Evolutionary conservation across 2,329 filamentous ascomycete species (phyloP), one percentile per base, ranked within the genome.

Genomic region (Rutstroemia sp.): DNA sequence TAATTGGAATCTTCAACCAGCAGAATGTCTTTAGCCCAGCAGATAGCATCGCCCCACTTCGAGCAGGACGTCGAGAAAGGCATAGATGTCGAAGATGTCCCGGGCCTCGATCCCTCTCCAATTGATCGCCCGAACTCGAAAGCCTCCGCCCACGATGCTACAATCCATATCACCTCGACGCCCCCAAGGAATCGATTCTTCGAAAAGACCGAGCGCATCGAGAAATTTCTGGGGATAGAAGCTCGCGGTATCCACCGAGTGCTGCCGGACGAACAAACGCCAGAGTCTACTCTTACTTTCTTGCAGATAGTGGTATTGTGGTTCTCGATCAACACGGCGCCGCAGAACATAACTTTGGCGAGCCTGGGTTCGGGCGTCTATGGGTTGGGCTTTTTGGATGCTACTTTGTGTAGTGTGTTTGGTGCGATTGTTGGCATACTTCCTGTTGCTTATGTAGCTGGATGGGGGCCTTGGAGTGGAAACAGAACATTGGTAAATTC

Each of bases 301-400:
- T 40, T 62, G 52, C 65, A 66, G 48, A 67, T 68, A 48, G 73
- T 75, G 48, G 65, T 79, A 51, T 69, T 86, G 49, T 86, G 82
- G 82, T 76, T 83, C 59, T 81, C 78, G 9, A 77, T 84, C 67
- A 85, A 86, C 63, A 71, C 84, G 9, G 79, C 80, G 2, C 78
- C 82, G 25, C 83, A 84, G 69, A 84, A 85, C 61, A 77, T 85
- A 46, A 83, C 81, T 0, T 72, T 85, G n/a, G 82, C 80, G 0
- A 82, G 84, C 76, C 73, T 85, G 17, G 82, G 82, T 0, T 80
- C 81, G 1, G 75, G 76, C 2, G 74, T 83, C 1, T 86, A 79
- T 67, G 75, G 74, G 4, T 71, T 86, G 5, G 77, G 79, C 19
- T 85, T 85, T 61, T 61, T 73, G 14, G 82, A 86, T 63, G 75